phyloP scores from a whole-genome alignment of 805 yeast genomes.

The Yarrowia porcina region DNA sequence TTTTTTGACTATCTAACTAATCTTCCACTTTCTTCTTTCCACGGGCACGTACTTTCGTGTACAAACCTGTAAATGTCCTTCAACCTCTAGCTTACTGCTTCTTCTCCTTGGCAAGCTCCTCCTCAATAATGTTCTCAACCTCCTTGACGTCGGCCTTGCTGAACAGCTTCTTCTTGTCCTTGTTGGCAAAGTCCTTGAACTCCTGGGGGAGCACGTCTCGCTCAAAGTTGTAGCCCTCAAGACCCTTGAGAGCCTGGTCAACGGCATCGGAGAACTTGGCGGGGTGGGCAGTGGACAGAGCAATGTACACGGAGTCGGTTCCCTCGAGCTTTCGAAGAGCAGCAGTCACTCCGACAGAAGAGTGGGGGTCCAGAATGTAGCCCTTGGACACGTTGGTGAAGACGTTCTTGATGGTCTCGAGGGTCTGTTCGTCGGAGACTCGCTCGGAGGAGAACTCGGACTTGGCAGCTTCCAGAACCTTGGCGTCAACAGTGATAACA shows the following conservation, averaged over 20 bases:
- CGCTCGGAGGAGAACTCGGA: slow-evolving; percentile 72
- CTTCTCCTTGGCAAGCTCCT: slow-evolving; percentile 55
- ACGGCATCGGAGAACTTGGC: slow-evolving; percentile 98
- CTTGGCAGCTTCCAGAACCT: slow-evolving; percentile 63
- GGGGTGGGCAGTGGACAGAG: slow-evolving; percentile 97
- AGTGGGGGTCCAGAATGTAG: slow-evolving; percentile 92
- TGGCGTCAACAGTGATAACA: slow-evolving; percentile 64
- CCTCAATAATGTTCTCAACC: slow-evolving; percentile 72
- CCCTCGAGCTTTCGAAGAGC: slow-evolving; percentile 58
- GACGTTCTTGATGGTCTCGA: slow-evolving; percentile 67
- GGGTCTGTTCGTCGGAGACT: slow-evolving; percentile 74
- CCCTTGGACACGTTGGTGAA: slow-evolving; percentile 56
- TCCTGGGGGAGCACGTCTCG: slow-evolving; percentile 85
- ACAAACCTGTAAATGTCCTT: too few relatives aligned
- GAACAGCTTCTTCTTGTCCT: slow-evolving; percentile 70
- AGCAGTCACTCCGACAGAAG: slow-evolving; percentile 90
- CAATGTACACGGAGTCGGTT: slow-evolving; percentile 49
- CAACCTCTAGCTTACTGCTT: background rate
- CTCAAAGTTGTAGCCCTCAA: slow-evolving; percentile 79
- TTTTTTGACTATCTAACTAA: too few relatives aligned
- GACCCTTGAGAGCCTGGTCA: slow-evolving; percentile 63
- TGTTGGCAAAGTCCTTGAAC: slow-evolving; percentile 63
- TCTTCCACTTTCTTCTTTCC: too few relatives aligned
- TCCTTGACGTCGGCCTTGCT: slow-evolving; percentile 69
- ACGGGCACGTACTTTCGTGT: too few relatives aligned